A percentile compares a stretch with the other conserved stretches of the same genome.
phyloP scores from a whole-genome alignment of 805 yeast genomes.

The Yamadazyma olivae region DNA sequence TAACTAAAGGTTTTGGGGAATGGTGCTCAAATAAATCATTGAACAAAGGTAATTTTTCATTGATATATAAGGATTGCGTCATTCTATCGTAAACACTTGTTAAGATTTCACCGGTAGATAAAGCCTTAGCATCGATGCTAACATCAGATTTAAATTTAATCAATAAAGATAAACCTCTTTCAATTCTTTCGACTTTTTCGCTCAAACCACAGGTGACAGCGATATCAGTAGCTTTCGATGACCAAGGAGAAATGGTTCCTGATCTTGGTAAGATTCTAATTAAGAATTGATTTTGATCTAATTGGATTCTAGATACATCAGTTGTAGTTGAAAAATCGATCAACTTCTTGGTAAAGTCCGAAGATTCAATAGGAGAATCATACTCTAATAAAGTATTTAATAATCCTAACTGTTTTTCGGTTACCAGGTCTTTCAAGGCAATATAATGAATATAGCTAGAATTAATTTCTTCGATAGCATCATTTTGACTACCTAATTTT shows the following conservation, averaged over 20 bases:
- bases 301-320: constrained; percentile 15
- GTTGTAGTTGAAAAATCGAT: constrained; percentile 24
- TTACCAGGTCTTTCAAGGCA: constrained; percentile 45
- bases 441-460: constrained; percentile 82
- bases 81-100: constrained; percentile 85
- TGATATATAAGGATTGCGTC: constrained; percentile 72
- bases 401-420: constrained; percentile 42
- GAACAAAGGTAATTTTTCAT: constrained; percentile 59
- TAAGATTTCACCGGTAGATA: constrained; percentile 53
- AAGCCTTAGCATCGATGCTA: constrained; percentile 16
- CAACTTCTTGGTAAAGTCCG: constrained; percentile 39
- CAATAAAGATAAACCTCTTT: constrained; percentile 81
- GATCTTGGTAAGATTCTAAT: constrained; percentile 84
- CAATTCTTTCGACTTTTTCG: constrained; percentile 73
- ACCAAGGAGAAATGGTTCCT: constrained; percentile 99
- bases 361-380: constrained; percentile 64
- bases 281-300: constrained; percentile 34
- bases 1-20: constrained; percentile 77
- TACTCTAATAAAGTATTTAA: constrained; percentile 67
- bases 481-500: constrained; percentile 50
- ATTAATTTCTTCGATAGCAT: constrained; percentile 66
- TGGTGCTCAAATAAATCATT: constrained; percentile 76
- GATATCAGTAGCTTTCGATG: constrained; percentile 96
- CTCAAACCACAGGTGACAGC: constrained; percentile 82
- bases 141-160: constrained; percentile 59